These are phyloP conservation scores for Cupressus sempervirens DNA, from an alignment of 75 land plant genomes.

Conservation along the genomic window DNA sequence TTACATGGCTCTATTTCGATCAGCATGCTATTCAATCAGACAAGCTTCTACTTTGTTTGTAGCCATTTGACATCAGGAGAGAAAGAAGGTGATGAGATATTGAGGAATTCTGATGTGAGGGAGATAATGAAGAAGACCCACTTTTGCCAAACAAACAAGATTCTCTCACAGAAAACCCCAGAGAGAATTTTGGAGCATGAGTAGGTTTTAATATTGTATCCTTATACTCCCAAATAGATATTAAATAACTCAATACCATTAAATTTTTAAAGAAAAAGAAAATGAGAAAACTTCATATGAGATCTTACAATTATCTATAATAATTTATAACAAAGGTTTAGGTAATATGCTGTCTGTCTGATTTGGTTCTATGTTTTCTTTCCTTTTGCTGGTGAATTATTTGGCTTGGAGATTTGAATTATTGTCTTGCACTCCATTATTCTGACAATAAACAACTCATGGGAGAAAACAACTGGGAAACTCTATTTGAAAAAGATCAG, in stretches of 20 bases:
- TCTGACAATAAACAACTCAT: conserved; percentile 53
- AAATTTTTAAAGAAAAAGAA: too few relatives aligned
- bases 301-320: background rate
- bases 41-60: conserved; percentile 70
- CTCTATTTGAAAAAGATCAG: conserved; percentile 77
- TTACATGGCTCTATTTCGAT: conserved; percentile 85
- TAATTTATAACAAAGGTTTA: background rate
- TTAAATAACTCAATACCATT: background rate
- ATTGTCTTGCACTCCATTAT: conserved; percentile 63
- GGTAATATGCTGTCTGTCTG: background rate
- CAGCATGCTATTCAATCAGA: conserved; percentile 73
- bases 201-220: background rate
- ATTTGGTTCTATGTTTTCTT: background rate
- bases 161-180: background rate
- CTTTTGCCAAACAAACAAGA: conserved; percentile 43
- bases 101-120: conserved; percentile 72
- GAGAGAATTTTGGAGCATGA: background rate
- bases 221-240: background rate
- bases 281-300: background rate
- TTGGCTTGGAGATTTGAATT: conserved; percentile 96
- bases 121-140: conserved; percentile 68
- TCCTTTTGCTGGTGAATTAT: conserved; percentile 76
- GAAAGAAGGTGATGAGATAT: conserved; percentile 82
- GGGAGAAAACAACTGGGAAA: conserved; percentile 71
- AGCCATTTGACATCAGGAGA: conserved; percentile 86